Conservation (phyloP, 805 yeast genomes). For the Candida sithepensis region DNA sequence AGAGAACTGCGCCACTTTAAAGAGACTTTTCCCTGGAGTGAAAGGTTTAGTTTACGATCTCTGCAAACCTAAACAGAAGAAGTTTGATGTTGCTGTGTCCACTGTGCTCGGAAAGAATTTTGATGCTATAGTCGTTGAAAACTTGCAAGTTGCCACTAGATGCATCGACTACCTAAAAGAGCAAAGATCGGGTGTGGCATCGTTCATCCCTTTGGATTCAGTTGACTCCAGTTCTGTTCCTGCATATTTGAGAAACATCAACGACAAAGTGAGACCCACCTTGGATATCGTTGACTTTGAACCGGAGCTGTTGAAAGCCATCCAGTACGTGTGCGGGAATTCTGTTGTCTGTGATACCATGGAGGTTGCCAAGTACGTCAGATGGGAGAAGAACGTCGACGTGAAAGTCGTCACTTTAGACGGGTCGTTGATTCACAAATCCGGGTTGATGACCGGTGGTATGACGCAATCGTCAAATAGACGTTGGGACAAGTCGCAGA, state of each 20-base stretch:
- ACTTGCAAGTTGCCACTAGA: slow-evolving; percentile 63
- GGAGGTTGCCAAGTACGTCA: slow-evolving; percentile 62
- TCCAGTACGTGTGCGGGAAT: slow-evolving; percentile 75
- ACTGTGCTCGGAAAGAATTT: slow-evolving; percentile 74
- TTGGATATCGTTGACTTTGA: slow-evolving; percentile 74
- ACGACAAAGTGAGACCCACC: slow-evolving; percentile 58
- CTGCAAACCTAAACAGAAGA: slow-evolving; percentile 70
- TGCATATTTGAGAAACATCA: slow-evolving; percentile 49
- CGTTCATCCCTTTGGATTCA: slow-evolving; percentile 85
- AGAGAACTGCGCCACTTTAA: slow-evolving; percentile 68
- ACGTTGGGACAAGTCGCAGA: slow-evolving; percentile 74
- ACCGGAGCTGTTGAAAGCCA: slow-evolving; percentile 64
- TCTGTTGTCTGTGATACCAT: slow-evolving; percentile 74
- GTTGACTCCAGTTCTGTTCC: slow-evolving; percentile 56
- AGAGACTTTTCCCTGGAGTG: slow-evolving; percentile 79
- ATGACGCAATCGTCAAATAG: slow-evolving; percentile 44
- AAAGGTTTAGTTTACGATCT: slow-evolving; percentile 77
- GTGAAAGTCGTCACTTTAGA: slow-evolving; percentile 75
- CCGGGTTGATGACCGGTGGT: slow-evolving; percentile 95
- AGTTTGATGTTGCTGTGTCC: slow-evolving; percentile 69
- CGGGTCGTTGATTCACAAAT: slow-evolving; percentile 79
- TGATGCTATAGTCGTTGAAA: slow-evolving; percentile 83
- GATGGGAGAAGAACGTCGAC: slow-evolving; percentile 59
- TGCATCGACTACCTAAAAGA: slow-evolving; percentile 79
- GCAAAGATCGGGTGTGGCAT: slow-evolving; percentile 79